phyloP scores from a whole-genome alignment of 345 rosid genomes.

The Eucalyptus virginea region DNA sequence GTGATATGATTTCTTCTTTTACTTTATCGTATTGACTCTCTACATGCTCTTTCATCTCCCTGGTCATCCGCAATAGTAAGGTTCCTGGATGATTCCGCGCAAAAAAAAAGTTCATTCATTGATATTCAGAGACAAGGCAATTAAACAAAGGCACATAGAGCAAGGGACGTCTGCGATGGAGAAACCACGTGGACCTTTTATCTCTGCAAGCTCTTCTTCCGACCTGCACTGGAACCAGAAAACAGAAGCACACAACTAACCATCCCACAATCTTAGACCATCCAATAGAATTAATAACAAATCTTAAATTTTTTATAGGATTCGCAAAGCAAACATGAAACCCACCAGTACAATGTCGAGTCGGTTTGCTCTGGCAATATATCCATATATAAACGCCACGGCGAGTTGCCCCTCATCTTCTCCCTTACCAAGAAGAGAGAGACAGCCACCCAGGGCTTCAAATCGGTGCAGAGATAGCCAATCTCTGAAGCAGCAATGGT shows the following conservation, averaged over 20 bases:
- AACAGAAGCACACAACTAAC: not conserved
- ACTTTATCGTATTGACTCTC: slow-evolving; percentile 1
- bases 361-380: not conserved
- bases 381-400: slow-evolving; percentile 3
- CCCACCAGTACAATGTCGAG: slow-evolving; percentile 11
- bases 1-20: not conserved
- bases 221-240: slow-evolving; percentile 8
- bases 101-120: not conserved
- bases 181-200: not conserved
- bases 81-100: not conserved
- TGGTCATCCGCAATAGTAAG: not conserved
- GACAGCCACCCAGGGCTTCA: slow-evolving; percentile 8
- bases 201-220: slow-evolving; percentile 10
- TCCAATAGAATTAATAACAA: not conserved
- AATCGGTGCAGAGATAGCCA: not conserved
- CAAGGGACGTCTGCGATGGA: not conserved
- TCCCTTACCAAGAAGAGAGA: slow-evolving; percentile 6
- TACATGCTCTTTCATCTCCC: slow-evolving; percentile 7
- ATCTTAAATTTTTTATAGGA: not conserved
- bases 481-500: slow-evolving; percentile 3
- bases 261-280: not conserved
- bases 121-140: not conserved
- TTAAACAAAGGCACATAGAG: not conserved
- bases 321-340: not conserved
- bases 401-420: not conserved